These are phyloP conservation scores for Acacia acuminata DNA, from an alignment of 306 rosid species.

Conservation along the genomic window DNA sequence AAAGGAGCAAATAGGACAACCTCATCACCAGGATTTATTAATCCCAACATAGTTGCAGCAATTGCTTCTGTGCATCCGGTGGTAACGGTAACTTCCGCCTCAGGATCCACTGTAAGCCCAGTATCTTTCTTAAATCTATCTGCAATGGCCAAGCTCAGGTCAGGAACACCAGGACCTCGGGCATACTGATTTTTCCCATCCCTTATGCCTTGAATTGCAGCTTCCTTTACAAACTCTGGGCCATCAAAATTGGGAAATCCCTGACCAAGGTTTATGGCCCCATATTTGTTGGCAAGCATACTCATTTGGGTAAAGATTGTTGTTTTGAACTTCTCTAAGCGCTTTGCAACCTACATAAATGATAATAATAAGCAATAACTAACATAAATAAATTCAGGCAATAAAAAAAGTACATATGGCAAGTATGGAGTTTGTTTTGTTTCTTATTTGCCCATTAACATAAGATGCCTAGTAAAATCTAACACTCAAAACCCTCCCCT, in stretches of 20 bases:
- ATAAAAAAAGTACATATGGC: background rate
- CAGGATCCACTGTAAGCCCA: slow-evolving; percentile 76
- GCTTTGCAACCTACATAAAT: slow-evolving; percentile 74
- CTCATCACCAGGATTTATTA: slow-evolving; percentile 93
- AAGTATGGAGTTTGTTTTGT: background rate
- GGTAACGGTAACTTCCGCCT: slow-evolving; percentile 82
- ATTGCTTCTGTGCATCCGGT: slow-evolving; percentile 94
- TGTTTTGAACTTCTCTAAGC: slow-evolving; percentile 87
- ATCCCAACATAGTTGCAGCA: slow-evolving; percentile 81
- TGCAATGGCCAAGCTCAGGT: slow-evolving; percentile 74
- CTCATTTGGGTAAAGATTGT: slow-evolving; percentile 95
- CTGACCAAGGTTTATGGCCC: slow-evolving; percentile 92
- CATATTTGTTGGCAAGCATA: slow-evolving; percentile 74
- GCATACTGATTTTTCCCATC: slow-evolving; percentile 94
- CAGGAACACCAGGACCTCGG: slow-evolving; percentile 79
- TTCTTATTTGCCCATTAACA: background rate
- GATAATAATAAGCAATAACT: slow-evolving; percentile 11
- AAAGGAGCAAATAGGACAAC: slow-evolving; percentile 90
- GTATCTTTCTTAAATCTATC: slow-evolving; percentile 82
- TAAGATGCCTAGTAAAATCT: background rate
- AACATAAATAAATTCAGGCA: background rate
- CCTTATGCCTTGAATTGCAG: slow-evolving; percentile 81
- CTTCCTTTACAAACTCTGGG: slow-evolving; percentile 93
- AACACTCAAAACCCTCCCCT: background rate
- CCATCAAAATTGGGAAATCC: slow-evolving; percentile 98